These are phyloP conservation scores for Beauveria sp. DNA, from an alignment of 2,329 filamentous ascomycete genomes.

Conservation along the genomic window DNA sequence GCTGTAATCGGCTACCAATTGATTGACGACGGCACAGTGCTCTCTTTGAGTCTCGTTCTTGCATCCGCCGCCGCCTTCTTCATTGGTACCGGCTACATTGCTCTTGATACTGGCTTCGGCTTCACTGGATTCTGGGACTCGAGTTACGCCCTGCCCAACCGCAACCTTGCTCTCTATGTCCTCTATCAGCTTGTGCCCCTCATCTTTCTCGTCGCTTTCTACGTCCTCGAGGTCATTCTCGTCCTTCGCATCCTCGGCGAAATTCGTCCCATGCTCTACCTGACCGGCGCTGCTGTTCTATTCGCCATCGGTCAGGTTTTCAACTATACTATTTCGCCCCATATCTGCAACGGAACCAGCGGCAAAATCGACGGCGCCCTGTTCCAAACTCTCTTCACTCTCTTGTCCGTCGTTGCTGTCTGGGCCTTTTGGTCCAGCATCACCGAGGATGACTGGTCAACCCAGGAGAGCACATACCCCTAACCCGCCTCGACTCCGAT, in stretches of 20 bases:
- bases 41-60: slow-evolving; percentile 71
- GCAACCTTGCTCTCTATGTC: slow-evolving; percentile 82
- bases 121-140: slow-evolving; percentile 75
- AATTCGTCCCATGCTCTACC: slow-evolving; percentile 84
- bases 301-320: slow-evolving; percentile 94
- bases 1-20: slow-evolving; percentile 89
- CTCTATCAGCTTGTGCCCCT: slow-evolving; percentile 87
- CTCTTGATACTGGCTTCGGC: slow-evolving; percentile 80
- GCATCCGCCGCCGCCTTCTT: slow-evolving; percentile 66
- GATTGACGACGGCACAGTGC: slow-evolving; percentile 81
- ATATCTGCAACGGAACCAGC: slow-evolving; percentile 76
- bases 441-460: slow-evolving; percentile 96
- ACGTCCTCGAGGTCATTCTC: slow-evolving; percentile 72
- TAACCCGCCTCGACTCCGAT: slow-evolving; percentile 12
- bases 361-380: slow-evolving; percentile 89
- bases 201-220: slow-evolving; percentile 82
- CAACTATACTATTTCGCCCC: slow-evolving; percentile 85
- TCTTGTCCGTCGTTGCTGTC: slow-evolving; percentile 71
- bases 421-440: slow-evolving; percentile 99
- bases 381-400: slow-evolving; percentile 89
- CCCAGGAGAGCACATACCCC: slow-evolving; percentile 38
- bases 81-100: slow-evolving; percentile 89
- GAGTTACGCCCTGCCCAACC: slow-evolving; percentile 52
- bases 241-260: slow-evolving; percentile 85
- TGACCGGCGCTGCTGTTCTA: slow-evolving; percentile 63